Evolutionary conservation across 352 stramenopile species (phyloP).

Genomic region (Saprolegnia parasitica): DNA sequence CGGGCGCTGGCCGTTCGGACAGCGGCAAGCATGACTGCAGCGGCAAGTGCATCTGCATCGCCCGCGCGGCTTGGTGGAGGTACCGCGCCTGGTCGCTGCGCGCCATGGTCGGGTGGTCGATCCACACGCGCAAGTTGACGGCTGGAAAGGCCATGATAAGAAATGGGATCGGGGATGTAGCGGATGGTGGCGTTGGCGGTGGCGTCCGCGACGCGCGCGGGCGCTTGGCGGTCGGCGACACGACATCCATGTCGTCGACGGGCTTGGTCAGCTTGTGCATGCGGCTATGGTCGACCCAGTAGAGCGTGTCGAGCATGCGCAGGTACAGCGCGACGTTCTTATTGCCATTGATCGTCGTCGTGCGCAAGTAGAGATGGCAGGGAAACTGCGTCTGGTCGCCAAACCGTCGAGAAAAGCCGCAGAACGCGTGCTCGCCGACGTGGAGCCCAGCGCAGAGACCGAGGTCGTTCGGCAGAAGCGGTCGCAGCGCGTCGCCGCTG

Average conservation of each 20-base stretch:
- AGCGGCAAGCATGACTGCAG: not conserved
- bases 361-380: constrained; percentile 2
- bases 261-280: not conserved
- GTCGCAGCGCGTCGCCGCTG: not conserved
- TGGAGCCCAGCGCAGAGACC: constrained; percentile 10
- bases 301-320: constrained; percentile 15
- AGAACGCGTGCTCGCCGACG: constrained; percentile 23
- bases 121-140: constrained; percentile 18
- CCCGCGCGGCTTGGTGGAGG: not conserved
- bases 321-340: constrained; percentile 5
- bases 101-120: not conserved
- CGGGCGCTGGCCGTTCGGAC: not conserved
- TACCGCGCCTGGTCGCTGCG: not conserved
- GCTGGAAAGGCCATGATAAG: constrained; percentile 14
- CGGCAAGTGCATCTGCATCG: not conserved
- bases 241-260: not conserved
- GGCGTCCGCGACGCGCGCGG: not conserved
- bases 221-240: not conserved
- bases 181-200: not conserved
- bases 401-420: constrained; percentile 2
- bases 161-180: not conserved
- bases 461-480: not conserved
- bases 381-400: constrained; percentile 29
- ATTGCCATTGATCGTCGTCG: not conserved
- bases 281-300: constrained; percentile 19